Conservation (phyloP, 169 alveolate species). For the Plasmodium gallinaceum region DNA sequence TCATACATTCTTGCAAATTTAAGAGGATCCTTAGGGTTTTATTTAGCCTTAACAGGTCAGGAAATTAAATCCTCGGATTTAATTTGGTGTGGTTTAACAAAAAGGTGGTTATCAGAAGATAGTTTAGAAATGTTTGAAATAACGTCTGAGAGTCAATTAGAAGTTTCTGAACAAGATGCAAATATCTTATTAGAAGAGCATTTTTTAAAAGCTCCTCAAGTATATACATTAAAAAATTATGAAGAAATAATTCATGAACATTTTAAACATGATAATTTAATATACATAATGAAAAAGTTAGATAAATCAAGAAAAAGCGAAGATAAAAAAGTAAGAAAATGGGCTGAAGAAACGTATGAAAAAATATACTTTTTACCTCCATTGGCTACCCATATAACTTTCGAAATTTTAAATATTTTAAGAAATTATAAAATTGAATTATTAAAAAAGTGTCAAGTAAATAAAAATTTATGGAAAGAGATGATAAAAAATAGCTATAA, state of each 20-base stretch:
- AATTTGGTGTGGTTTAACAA: conserved; percentile 84
- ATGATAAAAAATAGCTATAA: conserved; percentile 68
- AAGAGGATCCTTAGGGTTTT: conserved; percentile 84
- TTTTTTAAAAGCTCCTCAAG: conserved; percentile 68
- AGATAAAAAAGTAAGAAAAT: conserved; percentile 23
- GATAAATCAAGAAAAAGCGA: conserved; percentile 40
- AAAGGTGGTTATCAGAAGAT: conserved; percentile 82
- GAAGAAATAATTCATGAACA: conserved; percentile 77
- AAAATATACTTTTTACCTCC: conserved; percentile 45
- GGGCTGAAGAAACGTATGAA: conserved; percentile 73
- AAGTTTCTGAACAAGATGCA: conserved; percentile 79
- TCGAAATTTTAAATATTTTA: conserved; percentile 51
- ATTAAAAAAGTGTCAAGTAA: conserved; percentile 62
- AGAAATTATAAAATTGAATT: conserved; percentile 65
- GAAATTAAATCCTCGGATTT: conserved; percentile 79
- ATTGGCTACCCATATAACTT: conserved; percentile 73
- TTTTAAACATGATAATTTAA: conserved; percentile 52
- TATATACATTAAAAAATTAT: conserved; percentile 64
- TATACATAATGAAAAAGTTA: conserved; percentile 41
- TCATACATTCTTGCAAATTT: conserved; percentile 79
- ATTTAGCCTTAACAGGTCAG: conserved; percentile 82
- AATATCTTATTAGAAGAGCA: conserved; percentile 66
- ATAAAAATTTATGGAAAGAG: conserved; percentile 47
- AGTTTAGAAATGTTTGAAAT: conserved; percentile 80
- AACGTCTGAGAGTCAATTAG: conserved; percentile 76